Base-by-base conservation (phyloP, 2,329 filamentous ascomycete species). In the Ophiocordyceps robertsii region DNA sequence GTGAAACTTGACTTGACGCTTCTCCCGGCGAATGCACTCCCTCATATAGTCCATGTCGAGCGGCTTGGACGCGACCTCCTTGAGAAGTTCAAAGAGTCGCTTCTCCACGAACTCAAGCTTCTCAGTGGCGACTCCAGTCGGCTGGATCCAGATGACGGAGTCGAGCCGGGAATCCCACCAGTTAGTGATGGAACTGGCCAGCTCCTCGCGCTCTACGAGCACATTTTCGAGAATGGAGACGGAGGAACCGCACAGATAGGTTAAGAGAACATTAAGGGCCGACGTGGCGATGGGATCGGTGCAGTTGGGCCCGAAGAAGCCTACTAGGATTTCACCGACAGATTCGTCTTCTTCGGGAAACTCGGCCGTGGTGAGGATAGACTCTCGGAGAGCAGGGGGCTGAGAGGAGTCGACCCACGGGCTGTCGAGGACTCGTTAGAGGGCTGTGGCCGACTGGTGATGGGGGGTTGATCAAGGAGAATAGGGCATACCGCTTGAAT, bases 281-380 rank as follows among this genome's bases (percentile, higher is more conserved):
- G 80, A 81, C 11, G 76, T 75, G 35, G 73, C 67, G 21, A 84
- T 58, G 3, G 75, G 61, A 51, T 95, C 80, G 42, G 75, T 83
- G 59, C 83, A 88, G 52, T 82, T 73, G 0, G 92, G 92, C 1
- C 92, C 92, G 43, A 96, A 79, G 64, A 93, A 95, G 1, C 76
- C 83, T 17, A 95, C 79, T 39, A 86, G 67, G 40, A 96, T 79
- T 57, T 96, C 90, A 32, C 92, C 92, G 43, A 81, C 84, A 0
- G 87, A 90, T 58, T 98, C 92, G 51, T 98, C 92, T 54, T 95
- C 90, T 58, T 98, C 92, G 0, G 92, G 92, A 53, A 98, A 98
- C 48, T 94, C 82, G 27, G 94, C 82, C 0, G 73, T 86, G 50
- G 90, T 77, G 12, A 94, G 63, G 11, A 80, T 69, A 0, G 85